These are phyloP conservation scores for Limnomonas spitsbergensis DNA, from an alignment of 139 green algal species.

Conservation along the genomic window DNA sequence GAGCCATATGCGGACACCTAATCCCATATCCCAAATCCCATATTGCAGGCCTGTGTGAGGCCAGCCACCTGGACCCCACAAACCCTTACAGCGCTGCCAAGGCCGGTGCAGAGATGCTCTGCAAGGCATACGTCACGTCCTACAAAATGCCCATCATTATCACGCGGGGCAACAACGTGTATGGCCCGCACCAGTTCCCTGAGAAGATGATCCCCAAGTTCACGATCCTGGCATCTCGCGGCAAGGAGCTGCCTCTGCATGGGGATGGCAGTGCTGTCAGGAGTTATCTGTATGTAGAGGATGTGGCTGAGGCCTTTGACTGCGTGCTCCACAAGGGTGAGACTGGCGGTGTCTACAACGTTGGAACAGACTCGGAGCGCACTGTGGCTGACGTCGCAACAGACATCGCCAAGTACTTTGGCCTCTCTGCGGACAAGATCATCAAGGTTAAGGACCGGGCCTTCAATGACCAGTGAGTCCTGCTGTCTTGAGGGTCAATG, in stretches of 20 bases:
- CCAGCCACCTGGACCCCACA: conserved; percentile 84
- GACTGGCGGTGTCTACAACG: conserved; percentile 92
- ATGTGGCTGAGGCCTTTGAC: conserved; percentile 92
- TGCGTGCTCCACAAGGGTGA: conserved; percentile 76
- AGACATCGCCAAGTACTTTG: conserved; percentile 61
- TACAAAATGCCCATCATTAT: conserved; percentile 91
- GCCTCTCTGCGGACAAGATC: conserved; percentile 54
- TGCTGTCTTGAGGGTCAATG: too few relatives aligned
- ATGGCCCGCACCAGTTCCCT: conserved; percentile 89
- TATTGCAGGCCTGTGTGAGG: conserved; percentile 74
- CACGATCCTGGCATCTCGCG: conserved; percentile 64
- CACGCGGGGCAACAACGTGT: conserved; percentile 98
- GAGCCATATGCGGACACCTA: too few relatives aligned
- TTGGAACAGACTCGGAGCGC: conserved; percentile 90
- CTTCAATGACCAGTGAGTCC: conserved; percentile 80
- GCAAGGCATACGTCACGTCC: conserved; percentile 81
- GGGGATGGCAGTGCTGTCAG: conserved; percentile 45
- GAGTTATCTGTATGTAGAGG: conserved; percentile 87
- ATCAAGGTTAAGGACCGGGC: conserved; percentile 68
- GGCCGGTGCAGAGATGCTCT: conserved; percentile 97
- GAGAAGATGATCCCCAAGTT: conserved; percentile 92
- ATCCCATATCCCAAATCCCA: too few relatives aligned
- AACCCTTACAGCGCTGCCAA: conserved; percentile 99
- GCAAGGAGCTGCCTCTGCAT: conserved; percentile 50
- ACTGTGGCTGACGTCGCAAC: conserved; percentile 80